Conservation (phyloP, 139 green algal species). For the Trebouxia sp. region DNA sequence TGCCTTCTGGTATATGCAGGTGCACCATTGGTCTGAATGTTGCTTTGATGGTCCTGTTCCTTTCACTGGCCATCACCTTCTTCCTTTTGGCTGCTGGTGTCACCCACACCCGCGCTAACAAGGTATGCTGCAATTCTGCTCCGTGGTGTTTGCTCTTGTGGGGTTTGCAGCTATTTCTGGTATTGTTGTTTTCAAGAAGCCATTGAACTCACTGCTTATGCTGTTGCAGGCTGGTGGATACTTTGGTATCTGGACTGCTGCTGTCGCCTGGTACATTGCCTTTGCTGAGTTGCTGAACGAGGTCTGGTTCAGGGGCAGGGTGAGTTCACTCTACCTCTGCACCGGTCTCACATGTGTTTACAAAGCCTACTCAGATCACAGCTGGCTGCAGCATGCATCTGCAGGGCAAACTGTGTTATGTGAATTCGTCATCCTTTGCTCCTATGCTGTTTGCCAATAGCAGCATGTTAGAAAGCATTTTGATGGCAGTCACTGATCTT, state of each 20-base stretch:
- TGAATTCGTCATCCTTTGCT: no score
- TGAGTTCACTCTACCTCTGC: no score
- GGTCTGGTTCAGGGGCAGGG: slow-evolving; percentile 38
- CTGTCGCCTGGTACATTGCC: slow-evolving; percentile 62
- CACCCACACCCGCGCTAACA: neutral
- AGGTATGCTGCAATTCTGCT: neutral
- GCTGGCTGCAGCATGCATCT: no score
- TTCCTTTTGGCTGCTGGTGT: slow-evolving; percentile 56
- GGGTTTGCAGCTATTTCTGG: no score
- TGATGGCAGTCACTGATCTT: no score
- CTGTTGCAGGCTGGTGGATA: slow-evolving; percentile 55
- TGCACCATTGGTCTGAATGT: slow-evolving; percentile 38
- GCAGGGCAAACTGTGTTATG: no score
- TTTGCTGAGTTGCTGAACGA: slow-evolving; percentile 64
- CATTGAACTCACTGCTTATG: slow-evolving; percentile 28
- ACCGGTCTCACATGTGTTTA: no score
- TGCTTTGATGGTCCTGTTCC: slow-evolving; percentile 39
- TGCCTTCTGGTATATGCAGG: slow-evolving; percentile 39
- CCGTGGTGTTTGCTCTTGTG: no score
- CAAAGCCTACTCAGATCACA: no score
- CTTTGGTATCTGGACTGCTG: slow-evolving; percentile 60
- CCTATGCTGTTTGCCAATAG: no score
- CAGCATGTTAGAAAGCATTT: no score
- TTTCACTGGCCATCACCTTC: slow-evolving; percentile 60
- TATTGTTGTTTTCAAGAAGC: neutral